Evolutionary conservation across 305 asterid species (phyloP), one percentile per base, ranked within the genome.

Genomic region (Fraxinus ornus): DNA sequence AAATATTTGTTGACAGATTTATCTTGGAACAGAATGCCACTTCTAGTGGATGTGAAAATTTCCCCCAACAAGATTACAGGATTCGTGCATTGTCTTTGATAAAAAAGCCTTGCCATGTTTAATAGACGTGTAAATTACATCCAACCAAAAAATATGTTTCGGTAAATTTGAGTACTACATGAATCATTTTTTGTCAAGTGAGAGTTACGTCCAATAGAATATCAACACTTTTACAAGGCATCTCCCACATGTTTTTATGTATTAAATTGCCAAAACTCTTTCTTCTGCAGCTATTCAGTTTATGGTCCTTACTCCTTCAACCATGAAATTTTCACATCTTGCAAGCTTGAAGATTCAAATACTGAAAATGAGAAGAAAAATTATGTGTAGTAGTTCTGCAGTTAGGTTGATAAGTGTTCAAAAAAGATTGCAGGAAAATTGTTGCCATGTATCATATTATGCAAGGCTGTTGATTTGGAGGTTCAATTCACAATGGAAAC

Each of bases 401-500:
- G 76, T 39, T 66, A 73, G 83, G n/a, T 52, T 79, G 41, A 82
- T 83, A 5, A 36, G 80, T 78, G 76, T 84, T 80, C 84, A 66
- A 7, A 76, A 84, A 78, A 81, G 75, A 62, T 2, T 36, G 15
- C 77, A 78, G 0, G 22, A 68, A 1, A 80, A 49, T 17, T 84
- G 79, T 83, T 75, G 78, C 39, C 80, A 28, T 41, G 85, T 87
- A 82, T 72, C 68, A 37, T 2, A 52, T 81, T 80, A 80, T 66
- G 89, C 84, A 10, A 85, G 84, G 35, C 76, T 82, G 83, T n/a
- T 88, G 72, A 47, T 84, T 13, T 73, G 86, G 90, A 88, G 81
- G 88, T 75, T 87, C 36, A 83, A 85, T 83, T 83, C 88, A 33
- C 81, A 70, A 41, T 88, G 85, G 90, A 91, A 68, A 83, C 89